Conservation (phyloP, 2,329 filamentous ascomycete species). For the Drechslera avenae region DNA sequence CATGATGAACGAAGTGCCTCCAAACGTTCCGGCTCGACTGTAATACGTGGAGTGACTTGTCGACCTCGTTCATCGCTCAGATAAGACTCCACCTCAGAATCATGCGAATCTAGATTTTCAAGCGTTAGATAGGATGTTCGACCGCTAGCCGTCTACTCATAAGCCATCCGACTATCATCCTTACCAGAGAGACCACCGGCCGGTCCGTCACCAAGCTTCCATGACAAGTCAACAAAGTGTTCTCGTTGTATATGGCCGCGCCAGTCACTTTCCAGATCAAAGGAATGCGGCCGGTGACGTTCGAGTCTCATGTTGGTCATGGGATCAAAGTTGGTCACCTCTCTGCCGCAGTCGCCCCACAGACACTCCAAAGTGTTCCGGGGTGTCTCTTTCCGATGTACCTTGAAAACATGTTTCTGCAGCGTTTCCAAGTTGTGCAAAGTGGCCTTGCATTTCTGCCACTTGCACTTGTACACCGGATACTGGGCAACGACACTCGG, state of each 20-base stretch:
- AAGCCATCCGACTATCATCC: constrained; percentile 35
- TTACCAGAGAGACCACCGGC: constrained; percentile 61
- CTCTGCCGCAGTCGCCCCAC: constrained; percentile 52
- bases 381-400: constrained; percentile 53
- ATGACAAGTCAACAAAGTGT: constrained; percentile 61
- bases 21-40: constrained; percentile 24
- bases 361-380: constrained; percentile 51
- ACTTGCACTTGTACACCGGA: constrained; percentile 62
- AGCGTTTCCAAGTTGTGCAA: constrained; percentile 67
- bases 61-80: constrained; percentile 55
- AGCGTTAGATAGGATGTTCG: constrained; percentile 24
- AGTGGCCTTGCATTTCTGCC: constrained; percentile 62
- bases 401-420: constrained; percentile 62
- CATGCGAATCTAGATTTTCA: constrained; percentile 40
- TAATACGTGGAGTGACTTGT: constrained; percentile 54
- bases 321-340: constrained; percentile 28
- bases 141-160: neutral
- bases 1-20: constrained; percentile 6
- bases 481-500: constrained; percentile 45
- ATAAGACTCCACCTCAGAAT: constrained; percentile 55
- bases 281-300: constrained; percentile 35
- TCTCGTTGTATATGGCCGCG: constrained; percentile 57
- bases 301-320: constrained; percentile 31
- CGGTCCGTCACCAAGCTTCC: constrained; percentile 65
- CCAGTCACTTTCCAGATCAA: constrained; percentile 52